Conservation (phyloP, 768 basidiomycete genomes). For the Xerocomellus intermedius region DNA sequence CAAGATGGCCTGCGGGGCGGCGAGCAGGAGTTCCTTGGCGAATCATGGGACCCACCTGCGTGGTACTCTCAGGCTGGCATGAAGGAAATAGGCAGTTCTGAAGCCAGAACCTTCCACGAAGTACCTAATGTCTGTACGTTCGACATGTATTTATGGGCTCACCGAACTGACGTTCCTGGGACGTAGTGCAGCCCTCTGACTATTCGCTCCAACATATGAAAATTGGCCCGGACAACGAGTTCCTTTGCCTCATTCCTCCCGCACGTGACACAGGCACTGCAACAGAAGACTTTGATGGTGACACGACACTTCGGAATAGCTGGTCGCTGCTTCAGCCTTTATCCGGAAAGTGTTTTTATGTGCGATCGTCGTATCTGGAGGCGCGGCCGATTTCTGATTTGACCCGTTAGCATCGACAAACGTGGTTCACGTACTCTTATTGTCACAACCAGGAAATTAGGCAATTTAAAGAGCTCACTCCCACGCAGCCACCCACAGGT, state of each 20-base stretch:
- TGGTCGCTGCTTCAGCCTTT: constrained; percentile 84
- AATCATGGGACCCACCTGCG: constrained; percentile 47
- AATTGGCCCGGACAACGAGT: constrained; percentile 65
- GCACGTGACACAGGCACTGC: constrained; percentile 45
- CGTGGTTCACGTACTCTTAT: constrained; percentile 97
- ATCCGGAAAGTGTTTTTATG: constrained; percentile 80
- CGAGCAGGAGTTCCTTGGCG: constrained; percentile 72
- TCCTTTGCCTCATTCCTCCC: constrained; percentile 77
- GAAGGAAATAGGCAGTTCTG: constrained; percentile 62
- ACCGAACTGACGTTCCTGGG: constrained; percentile 12
- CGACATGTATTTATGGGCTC: constrained; percentile 15
- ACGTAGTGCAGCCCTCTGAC: constrained; percentile 31
- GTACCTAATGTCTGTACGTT: constrained; percentile 38
- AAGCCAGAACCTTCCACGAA: constrained; percentile 32
- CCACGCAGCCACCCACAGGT: constrained; percentile 68
- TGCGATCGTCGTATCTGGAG: constrained; percentile 45
- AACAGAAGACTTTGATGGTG: constrained; percentile 55
- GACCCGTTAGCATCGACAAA: constrained; percentile 66
- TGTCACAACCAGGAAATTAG: constrained; percentile 94
- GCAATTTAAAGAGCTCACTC: constrained; percentile 86
- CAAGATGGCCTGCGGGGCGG: constrained; percentile 70
- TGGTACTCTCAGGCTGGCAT: constrained; percentile 40
- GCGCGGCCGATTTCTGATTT: constrained; percentile 31
- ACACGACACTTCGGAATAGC: constrained; percentile 67
- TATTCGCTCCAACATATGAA: constrained; percentile 72